Percentiles rank a stretch among this genome's conserved stretches.
These are phyloP conservation scores for Pythium dissotocum DNA, from an alignment of 352 stramenopile species.

Conservation along the genomic window DNA sequence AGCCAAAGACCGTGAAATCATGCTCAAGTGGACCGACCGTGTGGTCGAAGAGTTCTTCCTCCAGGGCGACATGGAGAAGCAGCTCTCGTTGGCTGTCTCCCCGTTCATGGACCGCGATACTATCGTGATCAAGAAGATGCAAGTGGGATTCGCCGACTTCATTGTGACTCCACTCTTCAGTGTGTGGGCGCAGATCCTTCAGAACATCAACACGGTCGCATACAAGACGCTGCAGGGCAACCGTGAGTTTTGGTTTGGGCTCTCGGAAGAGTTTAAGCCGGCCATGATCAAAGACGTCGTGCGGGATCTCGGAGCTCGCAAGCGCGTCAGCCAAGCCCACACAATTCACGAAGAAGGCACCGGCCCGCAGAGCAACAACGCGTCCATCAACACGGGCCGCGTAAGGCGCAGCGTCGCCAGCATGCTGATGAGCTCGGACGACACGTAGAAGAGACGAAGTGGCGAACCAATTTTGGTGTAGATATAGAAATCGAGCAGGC, in stretches of 20 bases:
- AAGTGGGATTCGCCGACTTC: constrained; percentile 95
- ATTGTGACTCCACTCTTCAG: constrained; percentile 89
- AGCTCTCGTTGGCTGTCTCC: constrained; percentile 83
- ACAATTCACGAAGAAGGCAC: constrained; percentile 7
- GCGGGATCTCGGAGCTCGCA: constrained; percentile 45
- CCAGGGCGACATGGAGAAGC: constrained; percentile 95
- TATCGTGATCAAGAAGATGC: constrained; percentile 91
- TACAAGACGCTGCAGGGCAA: constrained; percentile 77
- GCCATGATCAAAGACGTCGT: constrained; percentile 83
- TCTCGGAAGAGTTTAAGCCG: constrained; percentile 84
- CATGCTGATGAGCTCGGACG: constrained; percentile 51
- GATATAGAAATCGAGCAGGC: constrained; percentile 12
- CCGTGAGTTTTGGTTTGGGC: constrained; percentile 80
- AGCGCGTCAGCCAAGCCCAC: constrained; percentile 36
- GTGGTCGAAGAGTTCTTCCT: constrained; percentile 96
- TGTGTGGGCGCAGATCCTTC: constrained; percentile 82
- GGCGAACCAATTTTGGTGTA: constrained; percentile 19
- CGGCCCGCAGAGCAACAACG: constrained; percentile 1
- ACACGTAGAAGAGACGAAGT: constrained; percentile 28
- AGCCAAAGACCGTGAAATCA: constrained; percentile 84
- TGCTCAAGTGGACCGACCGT: constrained; percentile 92
- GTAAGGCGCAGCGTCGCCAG: constrained; percentile 42
- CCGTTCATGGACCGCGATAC: constrained; percentile 94
- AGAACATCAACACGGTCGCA: constrained; percentile 59
- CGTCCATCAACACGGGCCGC: constrained; percentile 32